These are phyloP conservation scores for Lachnellula suecica DNA, from an alignment of 2,329 filamentous ascomycete species.

Conservation along the genomic window DNA sequence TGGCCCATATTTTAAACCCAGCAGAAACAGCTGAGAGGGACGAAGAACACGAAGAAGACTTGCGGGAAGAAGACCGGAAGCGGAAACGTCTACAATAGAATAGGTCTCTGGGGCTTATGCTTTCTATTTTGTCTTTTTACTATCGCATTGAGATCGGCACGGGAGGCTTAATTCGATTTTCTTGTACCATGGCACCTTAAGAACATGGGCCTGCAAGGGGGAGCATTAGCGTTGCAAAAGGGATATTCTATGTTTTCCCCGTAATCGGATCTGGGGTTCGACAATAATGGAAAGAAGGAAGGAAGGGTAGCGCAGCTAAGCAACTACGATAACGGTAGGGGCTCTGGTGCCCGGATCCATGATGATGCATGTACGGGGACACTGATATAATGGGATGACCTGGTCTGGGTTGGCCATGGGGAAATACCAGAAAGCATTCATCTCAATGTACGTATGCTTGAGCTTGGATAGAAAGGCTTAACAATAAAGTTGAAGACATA, in stretches of 20 bases:
- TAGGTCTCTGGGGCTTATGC: neutral
- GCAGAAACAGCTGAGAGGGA: constrained; percentile 66
- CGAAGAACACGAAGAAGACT: constrained; percentile 65
- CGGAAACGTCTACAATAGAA: constrained; percentile 56
- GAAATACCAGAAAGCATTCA: constrained; percentile 3
- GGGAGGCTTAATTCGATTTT: constrained; percentile 8
- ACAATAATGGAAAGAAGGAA: neutral
- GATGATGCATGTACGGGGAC: neutral
- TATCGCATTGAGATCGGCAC: neutral
- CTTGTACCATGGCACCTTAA: constrained; percentile 3
- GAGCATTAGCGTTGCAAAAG: constrained; percentile 13
- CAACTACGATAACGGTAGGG: neutral
- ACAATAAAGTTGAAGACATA: neutral
- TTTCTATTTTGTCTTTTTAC: neutral
- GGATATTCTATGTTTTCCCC: neutral
- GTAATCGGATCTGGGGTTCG: neutral
- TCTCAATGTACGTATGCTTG: neutral
- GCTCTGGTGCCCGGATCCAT: neutral
- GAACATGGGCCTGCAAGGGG: constrained; percentile 12
- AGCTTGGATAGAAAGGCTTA: neutral
- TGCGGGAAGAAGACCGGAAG: constrained; percentile 57
- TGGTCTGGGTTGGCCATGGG: neutral
- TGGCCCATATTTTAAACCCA: constrained; percentile 72
- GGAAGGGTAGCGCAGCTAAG: neutral
- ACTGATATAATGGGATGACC: constrained; percentile 1